Evolutionary conservation across 352 stramenopile species (phyloP).

Genomic region (Phytophthora gonapodyides): DNA sequence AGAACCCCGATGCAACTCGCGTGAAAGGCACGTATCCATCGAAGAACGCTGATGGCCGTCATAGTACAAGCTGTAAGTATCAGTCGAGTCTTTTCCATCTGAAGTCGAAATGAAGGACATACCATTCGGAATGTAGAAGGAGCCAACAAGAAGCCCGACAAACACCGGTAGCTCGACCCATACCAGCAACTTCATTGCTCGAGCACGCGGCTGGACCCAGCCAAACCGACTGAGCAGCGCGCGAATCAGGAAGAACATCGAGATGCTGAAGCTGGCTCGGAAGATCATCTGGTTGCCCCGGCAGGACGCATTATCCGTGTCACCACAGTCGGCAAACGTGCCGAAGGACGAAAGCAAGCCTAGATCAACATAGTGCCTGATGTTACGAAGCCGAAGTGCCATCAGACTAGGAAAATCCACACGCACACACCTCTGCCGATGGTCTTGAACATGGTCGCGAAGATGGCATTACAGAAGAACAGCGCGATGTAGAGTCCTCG

Average conservation of each 20-base stretch:
- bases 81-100: not conserved
- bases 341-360: constrained; percentile 51
- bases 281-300: constrained; percentile 77
- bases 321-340: constrained; percentile 66
- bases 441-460: constrained; percentile 66
- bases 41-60: constrained; percentile 55
- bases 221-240: constrained; percentile 57
- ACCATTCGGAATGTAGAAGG: constrained; percentile 79
- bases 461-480: constrained; percentile 80
- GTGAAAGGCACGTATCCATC: constrained; percentile 61
- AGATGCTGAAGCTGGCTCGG: constrained; percentile 67
- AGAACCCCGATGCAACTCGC: constrained; percentile 60
- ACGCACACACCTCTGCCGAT: constrained; percentile 50
- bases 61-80: not conserved
- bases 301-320: constrained; percentile 45
- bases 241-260: constrained; percentile 54
- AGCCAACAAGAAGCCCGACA: constrained; percentile 55
- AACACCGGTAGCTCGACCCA: constrained; percentile 56
- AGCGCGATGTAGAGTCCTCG: constrained; percentile 58
- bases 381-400: not conserved
- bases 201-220: constrained; percentile 22
- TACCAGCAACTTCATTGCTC: constrained; percentile 38
- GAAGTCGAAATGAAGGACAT: not conserved
- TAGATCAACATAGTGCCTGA: constrained; percentile 1
- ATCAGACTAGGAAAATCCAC: not conserved